Evolutionary conservation across 768 basidiomycete species (phyloP).

Genomic region (Rhodotorula paludigena): DNA sequence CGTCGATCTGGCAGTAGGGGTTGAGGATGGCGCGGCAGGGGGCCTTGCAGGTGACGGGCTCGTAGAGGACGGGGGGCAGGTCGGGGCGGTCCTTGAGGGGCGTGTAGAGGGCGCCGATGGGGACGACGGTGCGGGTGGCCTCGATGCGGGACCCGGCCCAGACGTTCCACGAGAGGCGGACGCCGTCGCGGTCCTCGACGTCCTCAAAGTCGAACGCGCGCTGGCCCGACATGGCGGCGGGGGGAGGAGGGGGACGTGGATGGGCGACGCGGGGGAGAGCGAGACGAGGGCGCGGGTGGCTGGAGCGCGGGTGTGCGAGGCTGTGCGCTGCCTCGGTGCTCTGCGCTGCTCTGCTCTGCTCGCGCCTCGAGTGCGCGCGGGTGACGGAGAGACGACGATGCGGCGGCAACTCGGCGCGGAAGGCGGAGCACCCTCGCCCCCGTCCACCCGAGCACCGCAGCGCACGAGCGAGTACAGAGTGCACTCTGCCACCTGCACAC

Average conservation of each 20-base stretch:
- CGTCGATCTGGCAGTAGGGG: conserved; percentile 82
- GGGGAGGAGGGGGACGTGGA: background rate
- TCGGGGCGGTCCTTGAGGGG: conserved; percentile 91
- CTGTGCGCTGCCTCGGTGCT: too few relatives aligned
- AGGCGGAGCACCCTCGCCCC: too few relatives aligned
- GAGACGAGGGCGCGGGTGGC: background rate
- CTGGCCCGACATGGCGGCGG: conserved; percentile 1
- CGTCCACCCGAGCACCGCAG: too few relatives aligned
- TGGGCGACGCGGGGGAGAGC: background rate
- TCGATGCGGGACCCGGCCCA: conserved; percentile 89
- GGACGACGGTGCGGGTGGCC: conserved; percentile 93
- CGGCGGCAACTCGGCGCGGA: too few relatives aligned
- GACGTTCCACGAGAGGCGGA: conserved; percentile 96
- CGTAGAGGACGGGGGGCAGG: conserved; percentile 90
- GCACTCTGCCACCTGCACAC: too few relatives aligned
- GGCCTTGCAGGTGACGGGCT: conserved; percentile 97
- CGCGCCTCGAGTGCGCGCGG: too few relatives aligned
- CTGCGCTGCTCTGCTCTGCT: background rate
- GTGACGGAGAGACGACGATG: too few relatives aligned
- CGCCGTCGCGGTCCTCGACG: conserved; percentile 93
- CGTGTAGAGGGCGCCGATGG: conserved; percentile 95
- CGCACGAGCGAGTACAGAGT: too few relatives aligned
- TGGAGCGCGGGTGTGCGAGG: background rate
- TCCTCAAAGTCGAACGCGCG: conserved; percentile 67
- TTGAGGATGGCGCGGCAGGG: conserved; percentile 96